Conservation (phyloP, 2,329 filamentous ascomycete genomes). For the Aspergillus piperis region DNA sequence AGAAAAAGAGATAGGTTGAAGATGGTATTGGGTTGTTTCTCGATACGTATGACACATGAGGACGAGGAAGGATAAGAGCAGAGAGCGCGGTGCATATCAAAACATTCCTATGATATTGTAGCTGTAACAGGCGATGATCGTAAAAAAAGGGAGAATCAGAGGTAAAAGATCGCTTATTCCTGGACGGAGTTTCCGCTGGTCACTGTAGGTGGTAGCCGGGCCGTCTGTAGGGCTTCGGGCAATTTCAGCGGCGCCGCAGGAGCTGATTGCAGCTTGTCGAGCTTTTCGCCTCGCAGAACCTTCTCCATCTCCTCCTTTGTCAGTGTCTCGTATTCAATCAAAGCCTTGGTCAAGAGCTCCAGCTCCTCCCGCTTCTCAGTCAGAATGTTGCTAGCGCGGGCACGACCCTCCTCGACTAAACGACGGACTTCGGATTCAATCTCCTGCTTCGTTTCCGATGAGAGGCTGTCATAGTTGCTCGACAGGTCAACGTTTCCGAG, state of each 20-base stretch:
- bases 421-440: conserved; percentile 89
- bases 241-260: conserved; percentile 63
- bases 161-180: not conserved
- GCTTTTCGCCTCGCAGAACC: conserved; percentile 81
- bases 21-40: not conserved
- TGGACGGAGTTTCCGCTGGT: not conserved
- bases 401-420: conserved; percentile 77
- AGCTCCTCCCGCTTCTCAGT: conserved; percentile 77
- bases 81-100: not conserved
- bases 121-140: not conserved
- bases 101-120: not conserved
- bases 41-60: not conserved
- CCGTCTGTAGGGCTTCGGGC: conserved; percentile 53
- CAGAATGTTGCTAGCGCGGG: conserved; percentile 71
- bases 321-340: conserved; percentile 93
- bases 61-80: not conserved
- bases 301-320: conserved; percentile 86
- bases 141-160: not conserved
- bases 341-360: conserved; percentile 81
- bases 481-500: conserved; percentile 89
- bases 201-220: conserved; percentile 27
- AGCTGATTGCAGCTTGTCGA: conserved; percentile 66
- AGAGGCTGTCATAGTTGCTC: conserved; percentile 77
- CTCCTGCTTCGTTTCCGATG: conserved; percentile 78
- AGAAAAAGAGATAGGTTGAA: not conserved